Evolutionary conservation across 2,329 filamentous ascomycete species (phyloP).

Genomic region (Colletotrichum sp.): DNA sequence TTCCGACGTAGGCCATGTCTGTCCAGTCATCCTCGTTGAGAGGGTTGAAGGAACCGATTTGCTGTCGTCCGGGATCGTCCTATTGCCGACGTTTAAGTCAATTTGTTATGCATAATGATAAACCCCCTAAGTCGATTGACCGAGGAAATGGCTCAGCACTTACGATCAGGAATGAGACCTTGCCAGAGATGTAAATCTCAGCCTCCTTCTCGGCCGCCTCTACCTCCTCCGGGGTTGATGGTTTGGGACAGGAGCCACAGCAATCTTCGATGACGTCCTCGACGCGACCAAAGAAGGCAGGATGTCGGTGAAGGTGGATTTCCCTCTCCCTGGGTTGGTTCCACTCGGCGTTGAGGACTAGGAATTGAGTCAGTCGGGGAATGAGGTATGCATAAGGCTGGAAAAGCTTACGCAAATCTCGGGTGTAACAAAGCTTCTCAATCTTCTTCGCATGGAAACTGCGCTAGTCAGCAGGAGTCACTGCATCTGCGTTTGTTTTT

Average conservation of each 20-base stretch:
- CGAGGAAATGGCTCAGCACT: neutral
- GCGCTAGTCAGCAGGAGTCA: neutral
- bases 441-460: slow-evolving; percentile 71
- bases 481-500: neutral
- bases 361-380: neutral
- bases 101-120: neutral
- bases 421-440: slow-evolving; percentile 81
- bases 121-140: neutral
- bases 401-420: slow-evolving; percentile 64
- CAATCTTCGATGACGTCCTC: slow-evolving; percentile 81
- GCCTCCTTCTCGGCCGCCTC: slow-evolving; percentile 74
- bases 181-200: slow-evolving; percentile 78
- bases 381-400: neutral
- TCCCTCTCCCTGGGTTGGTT: slow-evolving; percentile 78
- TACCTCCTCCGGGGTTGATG: slow-evolving; percentile 73
- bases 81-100: neutral
- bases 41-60: slow-evolving; percentile 76
- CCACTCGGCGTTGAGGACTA: slow-evolving; percentile 83
- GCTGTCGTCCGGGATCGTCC: slow-evolving; percentile 81
- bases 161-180: slow-evolving; percentile 71
- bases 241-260: slow-evolving; percentile 78
- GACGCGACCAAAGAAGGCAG: slow-evolving; percentile 81
- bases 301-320: slow-evolving; percentile 81
- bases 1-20: slow-evolving; percentile 87
- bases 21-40: slow-evolving; percentile 86